phyloP scores from a whole-genome alignment of 768 basidiomycete genomes.

The Leccinum longicurvipes region DNA sequence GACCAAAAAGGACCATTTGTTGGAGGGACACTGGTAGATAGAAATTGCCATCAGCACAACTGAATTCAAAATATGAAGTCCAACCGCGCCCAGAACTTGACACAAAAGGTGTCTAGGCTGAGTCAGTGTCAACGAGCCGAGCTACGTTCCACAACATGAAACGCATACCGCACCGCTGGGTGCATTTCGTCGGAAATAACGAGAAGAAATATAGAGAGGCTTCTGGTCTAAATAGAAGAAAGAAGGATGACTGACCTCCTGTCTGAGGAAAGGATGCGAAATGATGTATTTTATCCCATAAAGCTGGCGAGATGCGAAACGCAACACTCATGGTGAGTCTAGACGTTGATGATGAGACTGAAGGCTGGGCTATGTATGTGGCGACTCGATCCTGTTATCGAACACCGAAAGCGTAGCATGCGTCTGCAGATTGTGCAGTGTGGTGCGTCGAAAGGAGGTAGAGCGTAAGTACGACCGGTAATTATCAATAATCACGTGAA shows the following conservation, averaged over 20 bases:
- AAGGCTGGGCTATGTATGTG: background rate
- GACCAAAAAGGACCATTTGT: conserved; percentile 97
- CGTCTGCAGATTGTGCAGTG: background rate
- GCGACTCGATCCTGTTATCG: background rate
- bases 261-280: conserved; percentile 93
- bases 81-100: background rate
- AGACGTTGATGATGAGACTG: background rate
- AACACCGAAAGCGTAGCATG: conserved; percentile 3
- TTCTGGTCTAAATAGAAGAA: background rate
- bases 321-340: conserved; percentile 32
- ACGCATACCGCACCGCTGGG: background rate
- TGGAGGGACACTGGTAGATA: conserved; percentile 81
- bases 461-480: background rate
- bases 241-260: conserved; percentile 53
- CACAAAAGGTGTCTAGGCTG: no score
- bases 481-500: background rate
- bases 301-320: conserved; percentile 71
- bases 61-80: background rate
- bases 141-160: background rate
- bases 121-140: background rate
- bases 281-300: conserved; percentile 91
- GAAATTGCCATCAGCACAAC: conserved; percentile 6
- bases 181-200: background rate
- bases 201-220: background rate
- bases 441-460: background rate